Evolutionary conservation across 495 filamentous ascomycete species (phyloP).

Genomic region (Delitschia confertaspora): DNA sequence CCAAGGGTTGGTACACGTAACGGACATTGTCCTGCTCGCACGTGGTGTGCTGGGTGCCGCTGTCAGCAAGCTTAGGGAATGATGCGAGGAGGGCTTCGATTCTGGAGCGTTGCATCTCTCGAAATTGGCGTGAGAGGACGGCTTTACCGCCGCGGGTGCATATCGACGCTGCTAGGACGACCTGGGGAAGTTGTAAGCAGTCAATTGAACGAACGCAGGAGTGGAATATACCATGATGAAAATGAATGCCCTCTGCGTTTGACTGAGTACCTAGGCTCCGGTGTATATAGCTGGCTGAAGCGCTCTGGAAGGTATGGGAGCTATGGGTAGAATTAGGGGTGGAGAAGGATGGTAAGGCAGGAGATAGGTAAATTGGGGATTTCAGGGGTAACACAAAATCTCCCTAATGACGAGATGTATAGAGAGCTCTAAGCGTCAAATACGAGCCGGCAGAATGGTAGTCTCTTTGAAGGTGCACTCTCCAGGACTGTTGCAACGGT

Average conservation of each 20-base stretch:
- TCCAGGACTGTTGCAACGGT: no score
- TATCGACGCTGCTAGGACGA: conserved; percentile 97
- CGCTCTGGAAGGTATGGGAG: not conserved
- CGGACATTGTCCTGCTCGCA: conserved; percentile 99
- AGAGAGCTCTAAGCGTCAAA: no score
- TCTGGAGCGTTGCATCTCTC: conserved; percentile 88
- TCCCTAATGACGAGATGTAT: no score
- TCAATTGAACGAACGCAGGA: not conserved
- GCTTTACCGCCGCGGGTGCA: conserved; percentile 97
- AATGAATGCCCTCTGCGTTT: no score
- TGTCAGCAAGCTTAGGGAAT: conserved; percentile 93
- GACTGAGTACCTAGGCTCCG: no score
- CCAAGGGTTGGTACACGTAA: conserved; percentile 96
- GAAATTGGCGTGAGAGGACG: conserved; percentile 91
- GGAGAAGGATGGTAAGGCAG: no score
- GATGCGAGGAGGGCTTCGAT: conserved; percentile 93
- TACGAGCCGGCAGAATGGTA: no score
- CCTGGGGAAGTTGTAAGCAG: conserved; percentile 44
- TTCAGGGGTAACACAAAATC: no score
- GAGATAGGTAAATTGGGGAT: no score
- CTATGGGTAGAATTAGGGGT: no score
- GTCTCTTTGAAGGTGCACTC: no score
- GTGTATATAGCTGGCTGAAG: not conserved
- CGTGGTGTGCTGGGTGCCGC: conserved; percentile 90
- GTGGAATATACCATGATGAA: conserved; percentile 7